Conservation (phyloP, 139 green algal species). For the Spirogloea muscicola region DNA sequence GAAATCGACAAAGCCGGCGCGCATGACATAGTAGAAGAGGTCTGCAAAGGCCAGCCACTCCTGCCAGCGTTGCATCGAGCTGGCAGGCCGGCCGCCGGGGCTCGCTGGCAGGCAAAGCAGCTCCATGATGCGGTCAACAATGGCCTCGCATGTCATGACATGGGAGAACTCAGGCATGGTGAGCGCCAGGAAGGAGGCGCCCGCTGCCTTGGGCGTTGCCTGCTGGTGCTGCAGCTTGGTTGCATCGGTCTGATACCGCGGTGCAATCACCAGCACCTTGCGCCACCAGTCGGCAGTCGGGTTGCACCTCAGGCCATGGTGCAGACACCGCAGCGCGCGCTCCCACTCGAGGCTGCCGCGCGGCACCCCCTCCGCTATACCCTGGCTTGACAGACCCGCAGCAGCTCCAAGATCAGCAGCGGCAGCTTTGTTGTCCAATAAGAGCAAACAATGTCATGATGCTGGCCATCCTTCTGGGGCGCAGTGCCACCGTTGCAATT, state of each 20-base stretch:
- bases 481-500: too few species aligned
- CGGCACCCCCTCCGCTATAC: not conserved
- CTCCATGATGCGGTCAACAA: slow-evolving; percentile 25
- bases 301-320: not conserved
- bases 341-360: slow-evolving; percentile 11
- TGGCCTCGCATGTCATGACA: slow-evolving; percentile 11
- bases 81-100: not conserved
- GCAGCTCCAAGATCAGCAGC: too few species aligned
- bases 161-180: slow-evolving; percentile 12
- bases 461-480: too few species aligned
- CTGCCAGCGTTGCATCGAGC: slow-evolving; percentile 9
- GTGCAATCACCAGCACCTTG: not conserved
- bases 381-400: not conserved
- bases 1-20: slow-evolving; percentile 27
- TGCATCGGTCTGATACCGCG: too few species aligned
- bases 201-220: not conserved
- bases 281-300: slow-evolving; percentile 7
- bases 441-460: too few species aligned
- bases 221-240: not conserved
- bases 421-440: too few species aligned
- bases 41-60: slow-evolving; percentile 25
- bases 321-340: not conserved
- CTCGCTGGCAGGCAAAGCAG: slow-evolving; percentile 1
- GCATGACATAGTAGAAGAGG: slow-evolving; percentile 25
- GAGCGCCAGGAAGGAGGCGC: not conserved